These are phyloP conservation scores for Dioscorea cayenensis DNA, from an alignment of 116 monocot species.

Conservation along the genomic window DNA sequence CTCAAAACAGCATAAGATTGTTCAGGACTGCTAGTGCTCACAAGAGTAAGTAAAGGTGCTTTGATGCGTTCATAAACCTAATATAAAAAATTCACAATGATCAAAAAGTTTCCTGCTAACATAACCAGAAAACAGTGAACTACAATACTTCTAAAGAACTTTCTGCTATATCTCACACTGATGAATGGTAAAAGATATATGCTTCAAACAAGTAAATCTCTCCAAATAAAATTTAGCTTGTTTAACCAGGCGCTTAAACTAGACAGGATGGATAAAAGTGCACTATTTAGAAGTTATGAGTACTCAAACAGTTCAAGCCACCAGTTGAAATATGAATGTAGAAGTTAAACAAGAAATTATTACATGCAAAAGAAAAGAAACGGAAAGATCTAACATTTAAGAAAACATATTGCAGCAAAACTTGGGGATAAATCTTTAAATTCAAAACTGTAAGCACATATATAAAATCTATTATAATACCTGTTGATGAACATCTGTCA, in stretches of 20 bases:
- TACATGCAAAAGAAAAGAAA: background rate
- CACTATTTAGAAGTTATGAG: no score
- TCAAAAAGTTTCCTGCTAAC: background rate
- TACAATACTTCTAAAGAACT: no score
- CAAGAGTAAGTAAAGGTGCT: constrained; percentile 91
- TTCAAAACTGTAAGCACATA: background rate
- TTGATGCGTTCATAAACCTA: constrained; percentile 99
- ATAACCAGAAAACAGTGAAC: no score
- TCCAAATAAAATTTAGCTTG: no score
- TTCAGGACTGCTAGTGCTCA: constrained; percentile 89
- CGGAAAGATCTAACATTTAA: background rate
- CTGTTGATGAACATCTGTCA: constrained; percentile 99
- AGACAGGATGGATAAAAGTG: no score
- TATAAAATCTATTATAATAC: constrained; percentile 17
- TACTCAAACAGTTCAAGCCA: no score
- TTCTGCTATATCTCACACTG: no score
- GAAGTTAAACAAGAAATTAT: background rate
- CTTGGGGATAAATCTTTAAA: background rate
- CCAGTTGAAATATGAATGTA: no score
- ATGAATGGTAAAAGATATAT: no score
- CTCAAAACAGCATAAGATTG: constrained; percentile 94
- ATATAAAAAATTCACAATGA: background rate
- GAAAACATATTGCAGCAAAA: background rate
- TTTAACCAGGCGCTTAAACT: no score
- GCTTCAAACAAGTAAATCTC: no score